Evolutionary conservation across 2,329 filamentous ascomycete species (phyloP).

Genomic region (Chalara sp.): DNA sequence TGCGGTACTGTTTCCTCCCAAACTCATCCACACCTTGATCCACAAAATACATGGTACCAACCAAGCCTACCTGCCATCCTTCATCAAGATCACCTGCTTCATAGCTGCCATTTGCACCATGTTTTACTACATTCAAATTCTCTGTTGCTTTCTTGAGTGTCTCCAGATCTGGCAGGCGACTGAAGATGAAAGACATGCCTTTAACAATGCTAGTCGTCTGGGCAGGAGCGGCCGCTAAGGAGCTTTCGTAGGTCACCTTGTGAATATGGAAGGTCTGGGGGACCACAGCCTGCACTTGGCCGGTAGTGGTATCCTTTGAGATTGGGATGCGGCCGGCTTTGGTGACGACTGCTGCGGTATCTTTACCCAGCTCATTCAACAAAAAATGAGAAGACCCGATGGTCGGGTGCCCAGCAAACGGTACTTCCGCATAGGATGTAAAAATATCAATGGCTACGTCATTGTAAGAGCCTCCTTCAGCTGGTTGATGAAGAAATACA

Average conservation of each 20-base stretch:
- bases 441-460: slow-evolving; percentile 51
- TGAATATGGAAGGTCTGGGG: slow-evolving; percentile 64
- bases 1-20: slow-evolving; percentile 35
- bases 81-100: slow-evolving; percentile 16
- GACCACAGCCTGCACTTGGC: slow-evolving; percentile 53
- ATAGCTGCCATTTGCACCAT: slow-evolving; percentile 21
- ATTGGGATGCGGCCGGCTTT: slow-evolving; percentile 52
- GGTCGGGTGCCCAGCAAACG: slow-evolving; percentile 57
- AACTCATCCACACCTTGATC: slow-evolving; percentile 23
- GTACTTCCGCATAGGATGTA: slow-evolving; percentile 44
- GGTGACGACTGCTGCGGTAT: slow-evolving; percentile 33
- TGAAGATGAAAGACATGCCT: slow-evolving; percentile 67
- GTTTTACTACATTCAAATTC: slow-evolving; percentile 13
- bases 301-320: slow-evolving; percentile 27
- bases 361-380: slow-evolving; percentile 21
- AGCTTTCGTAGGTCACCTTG: slow-evolving; percentile 14
- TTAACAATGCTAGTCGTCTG: slow-evolving; percentile 54
- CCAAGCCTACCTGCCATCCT: slow-evolving; percentile 15
- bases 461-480: slow-evolving; percentile 24
- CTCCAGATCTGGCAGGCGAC: slow-evolving; percentile 53
- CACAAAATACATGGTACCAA: slow-evolving; percentile 20
- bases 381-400: slow-evolving; percentile 47
- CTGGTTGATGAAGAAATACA: slow-evolving; percentile 47
- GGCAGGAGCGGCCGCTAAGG: slow-evolving; percentile 37
- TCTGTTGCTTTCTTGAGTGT: slow-evolving; percentile 27